These are phyloP conservation scores for Coffea canephora DNA, from an alignment of 257 asterid species.

Conservation along the genomic window DNA sequence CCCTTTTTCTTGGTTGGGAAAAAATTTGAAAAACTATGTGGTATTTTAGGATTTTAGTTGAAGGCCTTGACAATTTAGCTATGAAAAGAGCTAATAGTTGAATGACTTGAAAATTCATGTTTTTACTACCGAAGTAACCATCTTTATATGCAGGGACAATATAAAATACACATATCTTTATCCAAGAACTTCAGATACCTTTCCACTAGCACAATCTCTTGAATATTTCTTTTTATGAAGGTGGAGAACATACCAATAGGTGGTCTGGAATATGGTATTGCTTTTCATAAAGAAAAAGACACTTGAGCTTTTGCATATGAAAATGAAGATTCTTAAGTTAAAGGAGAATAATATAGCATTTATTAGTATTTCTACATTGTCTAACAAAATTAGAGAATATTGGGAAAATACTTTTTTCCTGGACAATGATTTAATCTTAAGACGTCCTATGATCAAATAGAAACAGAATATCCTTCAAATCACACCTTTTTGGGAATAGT, in stretches of 20 bases:
- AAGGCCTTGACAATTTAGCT: background rate
- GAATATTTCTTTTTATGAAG: background rate
- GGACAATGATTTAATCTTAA: background rate
- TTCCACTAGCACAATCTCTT: background rate
- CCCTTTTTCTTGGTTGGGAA: background rate
- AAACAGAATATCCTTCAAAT: background rate
- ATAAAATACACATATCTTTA: background rate
- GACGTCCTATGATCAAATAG: background rate
- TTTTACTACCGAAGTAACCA: background rate
- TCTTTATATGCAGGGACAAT: background rate
- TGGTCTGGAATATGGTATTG: background rate
- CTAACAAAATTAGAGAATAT: background rate
- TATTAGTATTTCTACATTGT: background rate
- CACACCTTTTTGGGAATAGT: background rate
- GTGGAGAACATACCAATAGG: background rate
- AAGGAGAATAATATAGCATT: background rate
- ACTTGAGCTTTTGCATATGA: background rate
- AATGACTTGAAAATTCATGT: background rate
- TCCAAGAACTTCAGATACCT: background rate
- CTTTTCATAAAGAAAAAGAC: background rate
- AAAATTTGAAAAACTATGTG: no score
- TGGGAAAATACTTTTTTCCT: slow-evolving; percentile 4
- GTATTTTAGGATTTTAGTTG: background rate
- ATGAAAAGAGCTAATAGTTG: background rate
- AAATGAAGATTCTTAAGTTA: background rate